These are phyloP conservation scores for Cairneyella variabilis DNA, from an alignment of 495 filamentous ascomycete genomes.

Conservation along the genomic window DNA sequence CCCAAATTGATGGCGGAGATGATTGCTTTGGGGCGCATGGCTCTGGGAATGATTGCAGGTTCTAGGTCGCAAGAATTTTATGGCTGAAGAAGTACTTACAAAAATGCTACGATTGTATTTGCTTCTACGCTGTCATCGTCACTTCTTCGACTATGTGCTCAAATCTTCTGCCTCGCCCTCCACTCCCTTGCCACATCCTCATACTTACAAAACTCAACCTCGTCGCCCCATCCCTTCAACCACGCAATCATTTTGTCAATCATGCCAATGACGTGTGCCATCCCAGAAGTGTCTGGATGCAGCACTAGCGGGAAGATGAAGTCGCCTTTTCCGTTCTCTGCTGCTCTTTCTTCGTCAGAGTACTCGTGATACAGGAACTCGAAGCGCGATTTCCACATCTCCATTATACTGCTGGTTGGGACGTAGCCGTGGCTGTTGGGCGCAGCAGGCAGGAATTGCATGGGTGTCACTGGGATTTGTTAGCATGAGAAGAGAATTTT, in stretches of 20 bases:
- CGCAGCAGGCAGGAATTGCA: conserved; percentile 40
- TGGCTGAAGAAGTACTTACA: too few species aligned
- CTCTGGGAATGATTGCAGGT: too few species aligned
- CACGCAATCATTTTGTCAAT: conserved; percentile 50
- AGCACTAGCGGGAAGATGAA: conserved; percentile 61
- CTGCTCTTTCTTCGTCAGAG: conserved; percentile 1
- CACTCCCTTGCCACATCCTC: conserved; percentile 37
- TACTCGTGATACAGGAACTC: conserved; percentile 59
- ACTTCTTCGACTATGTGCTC: too few species aligned
- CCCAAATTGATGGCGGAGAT: too few species aligned
- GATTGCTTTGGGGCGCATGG: too few species aligned
- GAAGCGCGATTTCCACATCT: conserved; percentile 57
- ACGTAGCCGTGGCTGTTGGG: conserved; percentile 28
- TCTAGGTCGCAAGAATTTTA: too few species aligned
- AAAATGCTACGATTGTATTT: too few species aligned
- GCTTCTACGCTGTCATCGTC: too few species aligned
- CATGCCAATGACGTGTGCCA: conserved; percentile 55
- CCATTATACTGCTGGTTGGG: conserved; percentile 49
- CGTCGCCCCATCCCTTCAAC: conserved; percentile 43
- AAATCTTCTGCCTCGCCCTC: conserved; percentile 24
- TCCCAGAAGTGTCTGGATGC: conserved; percentile 56
- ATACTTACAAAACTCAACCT: conserved; percentile 46
- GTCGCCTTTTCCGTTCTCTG: conserved; percentile 20
- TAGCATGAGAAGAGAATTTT: not conserved
- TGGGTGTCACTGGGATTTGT: conserved; percentile 33